Evolutionary conservation across 306 rosid genomes (phyloP).

Genomic region (Erythrophleum fordii): DNA sequence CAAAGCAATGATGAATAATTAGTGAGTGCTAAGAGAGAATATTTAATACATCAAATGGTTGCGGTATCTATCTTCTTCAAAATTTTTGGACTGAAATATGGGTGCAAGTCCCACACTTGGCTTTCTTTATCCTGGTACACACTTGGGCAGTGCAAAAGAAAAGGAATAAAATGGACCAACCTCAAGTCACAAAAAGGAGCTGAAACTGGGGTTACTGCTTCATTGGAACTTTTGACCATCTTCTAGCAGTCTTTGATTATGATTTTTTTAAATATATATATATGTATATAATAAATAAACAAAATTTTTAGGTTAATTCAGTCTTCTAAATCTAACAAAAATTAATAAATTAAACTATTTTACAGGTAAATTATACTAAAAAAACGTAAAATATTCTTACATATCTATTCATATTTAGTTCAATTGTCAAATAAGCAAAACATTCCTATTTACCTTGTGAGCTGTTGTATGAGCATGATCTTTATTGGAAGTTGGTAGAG

Average conservation of each 20-base stretch:
- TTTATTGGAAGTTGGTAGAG: constrained; percentile 75
- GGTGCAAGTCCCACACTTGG: constrained; percentile 54
- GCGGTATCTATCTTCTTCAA: constrained; percentile 36
- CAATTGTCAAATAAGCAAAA: too few relatives aligned
- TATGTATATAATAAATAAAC: too few relatives aligned
- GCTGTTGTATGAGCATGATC: constrained; percentile 28
- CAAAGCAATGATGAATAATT: constrained; percentile 45
- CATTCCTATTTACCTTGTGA: too few relatives aligned
- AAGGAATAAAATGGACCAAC: constrained; percentile 69
- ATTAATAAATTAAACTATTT: not conserved
- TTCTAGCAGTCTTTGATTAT: constrained; percentile 25
- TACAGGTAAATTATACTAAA: too few relatives aligned
- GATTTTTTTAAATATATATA: not conserved
- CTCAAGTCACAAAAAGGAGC: constrained; percentile 54
- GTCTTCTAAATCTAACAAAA: not conserved
- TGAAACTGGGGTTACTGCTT: constrained; percentile 52
- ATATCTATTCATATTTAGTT: too few relatives aligned
- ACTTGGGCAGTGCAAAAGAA: constrained; percentile 76
- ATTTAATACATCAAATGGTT: constrained; percentile 6
- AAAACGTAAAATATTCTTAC: too few relatives aligned
- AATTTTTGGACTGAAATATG: constrained; percentile 44
- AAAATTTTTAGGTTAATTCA: not conserved
- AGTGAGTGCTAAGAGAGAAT: constrained; percentile 33
- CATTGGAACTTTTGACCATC: constrained; percentile 75
- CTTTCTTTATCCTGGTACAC: constrained; percentile 57